These are phyloP conservation scores for Starmerella sirachaensis DNA, from an alignment of 805 yeast species.

Conservation along the genomic window DNA sequence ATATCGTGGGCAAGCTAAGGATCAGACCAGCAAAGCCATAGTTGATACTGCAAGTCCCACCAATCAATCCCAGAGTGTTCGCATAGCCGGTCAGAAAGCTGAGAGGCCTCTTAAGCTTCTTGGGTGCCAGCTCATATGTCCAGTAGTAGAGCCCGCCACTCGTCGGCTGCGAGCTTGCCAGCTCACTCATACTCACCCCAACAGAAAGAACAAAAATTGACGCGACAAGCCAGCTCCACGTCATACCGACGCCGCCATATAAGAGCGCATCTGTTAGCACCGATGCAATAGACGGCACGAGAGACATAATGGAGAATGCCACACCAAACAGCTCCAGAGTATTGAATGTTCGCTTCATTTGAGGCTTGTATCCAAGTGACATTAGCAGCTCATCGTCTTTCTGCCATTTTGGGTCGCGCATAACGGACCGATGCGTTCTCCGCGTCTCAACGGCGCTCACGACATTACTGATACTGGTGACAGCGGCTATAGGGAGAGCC, in stretches of 20 bases:
- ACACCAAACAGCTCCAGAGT: conserved; percentile 58
- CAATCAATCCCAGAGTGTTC: conserved; percentile 53
- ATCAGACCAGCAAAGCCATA: conserved; percentile 41
- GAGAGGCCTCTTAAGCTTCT: conserved; percentile 37
- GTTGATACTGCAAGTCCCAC: conserved; percentile 55
- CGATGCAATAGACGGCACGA: conserved; percentile 49
- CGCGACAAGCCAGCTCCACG: conserved; percentile 66
- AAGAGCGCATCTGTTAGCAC: conserved; percentile 41
- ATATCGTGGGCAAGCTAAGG: conserved; percentile 28
- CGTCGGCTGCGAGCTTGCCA: conserved; percentile 61
- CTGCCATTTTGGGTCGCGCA: no score
- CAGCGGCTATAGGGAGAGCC: no score
- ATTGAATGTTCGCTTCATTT: conserved; percentile 46
- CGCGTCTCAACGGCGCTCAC: no score
- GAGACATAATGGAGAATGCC: conserved; percentile 62
- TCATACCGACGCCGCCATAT: conserved; percentile 52
- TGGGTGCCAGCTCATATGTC: conserved; percentile 58
- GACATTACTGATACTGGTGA: no score
- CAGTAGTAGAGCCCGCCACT: conserved; percentile 65
- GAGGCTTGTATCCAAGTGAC: conserved; percentile 62
- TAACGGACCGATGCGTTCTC: no score
- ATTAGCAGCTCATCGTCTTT: conserved; percentile 26
- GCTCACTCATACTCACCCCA: conserved; percentile 54
- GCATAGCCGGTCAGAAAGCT: conserved; percentile 56
- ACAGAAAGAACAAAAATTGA: conserved; percentile 43